Conservation (phyloP, 176 grass and related monocot species). For the Carex pumila region DNA sequence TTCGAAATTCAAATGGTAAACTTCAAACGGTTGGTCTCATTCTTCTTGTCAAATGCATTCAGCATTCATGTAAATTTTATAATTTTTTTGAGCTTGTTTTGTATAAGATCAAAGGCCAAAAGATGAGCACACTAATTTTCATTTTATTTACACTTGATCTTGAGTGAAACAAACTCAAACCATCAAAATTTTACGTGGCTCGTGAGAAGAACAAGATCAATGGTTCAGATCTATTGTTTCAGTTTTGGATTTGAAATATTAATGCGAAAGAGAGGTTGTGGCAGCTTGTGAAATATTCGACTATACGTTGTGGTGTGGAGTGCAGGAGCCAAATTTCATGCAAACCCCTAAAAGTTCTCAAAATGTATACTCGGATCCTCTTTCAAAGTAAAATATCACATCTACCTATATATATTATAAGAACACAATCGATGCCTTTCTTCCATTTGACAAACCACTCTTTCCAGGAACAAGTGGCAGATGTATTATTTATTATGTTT, state of each 20-base stretch:
- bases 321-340: not conserved
- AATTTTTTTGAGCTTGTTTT: not conserved
- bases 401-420: not conserved
- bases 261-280: not conserved
- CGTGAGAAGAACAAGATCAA: not conserved
- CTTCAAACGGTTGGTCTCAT: slow-evolving; percentile 1
- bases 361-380: not conserved
- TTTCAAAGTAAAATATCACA: not conserved
- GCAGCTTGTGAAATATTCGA: not conserved
- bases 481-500: not conserved
- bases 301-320: not conserved
- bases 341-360: not conserved
- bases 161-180: not conserved
- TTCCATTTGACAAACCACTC: not conserved
- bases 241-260: not conserved
- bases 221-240: not conserved
- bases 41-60: not conserved
- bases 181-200: not conserved
- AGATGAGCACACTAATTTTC: too few relatives aligned
- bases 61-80: not conserved
- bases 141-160: not conserved
- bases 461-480: not conserved
- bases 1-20: not conserved
- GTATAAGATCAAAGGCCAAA: not conserved
- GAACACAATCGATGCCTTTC: not conserved